phyloP scores from a whole-genome alignment of 2,329 filamentous ascomycete genomes.

The Xylariaceae sp. region DNA sequence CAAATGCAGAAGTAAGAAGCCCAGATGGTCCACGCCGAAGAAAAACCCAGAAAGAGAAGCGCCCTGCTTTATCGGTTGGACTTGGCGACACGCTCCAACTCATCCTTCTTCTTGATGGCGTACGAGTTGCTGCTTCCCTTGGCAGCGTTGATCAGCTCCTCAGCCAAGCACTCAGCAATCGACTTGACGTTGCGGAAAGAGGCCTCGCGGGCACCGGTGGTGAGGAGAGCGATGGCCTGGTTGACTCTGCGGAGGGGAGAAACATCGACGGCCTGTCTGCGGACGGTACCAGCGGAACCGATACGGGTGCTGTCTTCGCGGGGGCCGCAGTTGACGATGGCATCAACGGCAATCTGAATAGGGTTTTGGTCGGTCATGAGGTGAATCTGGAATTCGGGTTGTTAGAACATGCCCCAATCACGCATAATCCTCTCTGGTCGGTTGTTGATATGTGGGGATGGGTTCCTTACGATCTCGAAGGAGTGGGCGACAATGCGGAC shows the following conservation, averaged over 20 bases:
- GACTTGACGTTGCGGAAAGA: conserved; percentile 99
- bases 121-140: conserved; percentile 99
- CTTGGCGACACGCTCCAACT: conserved; percentile 99
- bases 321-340: conserved; percentile 99
- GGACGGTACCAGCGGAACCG: conserved; percentile 98
- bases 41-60: conserved; percentile 34
- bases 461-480: conserved; percentile 91
- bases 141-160: conserved; percentile 99
- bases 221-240: conserved; percentile 98
- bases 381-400: conserved; percentile 69
- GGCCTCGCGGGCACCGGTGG: conserved; percentile 97
- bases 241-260: conserved; percentile 99
- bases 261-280: conserved; percentile 99
- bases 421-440: not conserved
- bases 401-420: conserved; percentile 3
- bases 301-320: conserved; percentile 99
- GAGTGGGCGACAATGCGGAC: conserved; percentile 98
- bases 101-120: conserved; percentile 99
- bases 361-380: conserved; percentile 99
- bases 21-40: conserved; percentile 39
- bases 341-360: conserved; percentile 98
- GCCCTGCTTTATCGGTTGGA: conserved; percentile 86
- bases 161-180: conserved; percentile 98
- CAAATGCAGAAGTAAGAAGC: conserved; percentile 39
- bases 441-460: conserved; percentile 4